phyloP scores from a whole-genome alignment of 2,329 filamentous ascomycete species.

The Aspergillus oerlinghausenensis region DNA sequence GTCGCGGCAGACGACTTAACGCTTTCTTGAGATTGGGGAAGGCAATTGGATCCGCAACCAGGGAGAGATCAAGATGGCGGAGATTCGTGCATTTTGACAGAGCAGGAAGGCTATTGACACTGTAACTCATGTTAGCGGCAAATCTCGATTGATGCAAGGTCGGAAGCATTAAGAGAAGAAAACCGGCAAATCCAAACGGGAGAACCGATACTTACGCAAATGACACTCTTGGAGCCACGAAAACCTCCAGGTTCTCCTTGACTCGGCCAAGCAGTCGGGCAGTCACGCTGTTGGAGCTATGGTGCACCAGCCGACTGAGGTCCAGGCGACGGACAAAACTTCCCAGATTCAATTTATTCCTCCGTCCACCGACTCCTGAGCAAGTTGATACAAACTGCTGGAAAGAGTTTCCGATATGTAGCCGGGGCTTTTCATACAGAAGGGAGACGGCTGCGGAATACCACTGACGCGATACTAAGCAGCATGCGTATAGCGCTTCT shows the following conservation, averaged over 20 bases:
- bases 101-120: constrained; percentile 52
- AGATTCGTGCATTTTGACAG: constrained; percentile 53
- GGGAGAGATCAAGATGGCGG: constrained; percentile 47
- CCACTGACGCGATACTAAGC: constrained; percentile 53
- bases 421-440: constrained; percentile 50
- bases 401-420: constrained; percentile 49
- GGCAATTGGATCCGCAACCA: constrained; percentile 49
- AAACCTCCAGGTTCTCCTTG: constrained; percentile 49
- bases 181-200: not conserved
- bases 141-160: not conserved
- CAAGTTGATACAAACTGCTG: constrained; percentile 51
- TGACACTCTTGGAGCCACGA: constrained; percentile 54
- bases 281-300: constrained; percentile 54
- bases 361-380: constrained; percentile 43
- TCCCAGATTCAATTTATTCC: constrained; percentile 43
- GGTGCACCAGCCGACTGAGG: constrained; percentile 54
- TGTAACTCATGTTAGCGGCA: constrained; percentile 8
- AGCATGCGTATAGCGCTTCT: constrained; percentile 47
- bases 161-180: not conserved
- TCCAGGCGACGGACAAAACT: constrained; percentile 51
- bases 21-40: constrained; percentile 49
- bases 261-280: constrained; percentile 53
- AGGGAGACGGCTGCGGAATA: constrained; percentile 48
- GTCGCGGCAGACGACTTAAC: constrained; percentile 41
- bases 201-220: constrained; percentile 45